Evolutionary conservation across 23 red algal species (phyloP), one percentile per base, ranked within the genome.

Genomic region (Gracilaria vermiculophylla): DNA sequence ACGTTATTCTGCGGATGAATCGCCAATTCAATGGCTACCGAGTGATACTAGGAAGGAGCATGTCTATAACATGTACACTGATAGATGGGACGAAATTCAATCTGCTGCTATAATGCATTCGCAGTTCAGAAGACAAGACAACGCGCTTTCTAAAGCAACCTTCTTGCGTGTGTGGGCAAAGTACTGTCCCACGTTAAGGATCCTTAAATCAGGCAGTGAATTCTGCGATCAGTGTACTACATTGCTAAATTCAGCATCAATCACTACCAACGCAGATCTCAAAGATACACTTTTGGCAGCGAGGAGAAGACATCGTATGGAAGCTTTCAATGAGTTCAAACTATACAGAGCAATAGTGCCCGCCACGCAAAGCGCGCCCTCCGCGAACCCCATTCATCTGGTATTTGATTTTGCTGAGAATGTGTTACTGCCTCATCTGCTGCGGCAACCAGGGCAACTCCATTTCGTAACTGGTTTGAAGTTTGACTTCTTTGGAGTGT

Each of bases 371-470:
- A 66, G 19, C 35, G 28, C 7, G 2, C 19, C 61, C 8, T 37
- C 61, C 13, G 4, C 5, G 7, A 5, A 29, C 5, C 61, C 47
- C 19, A 44, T 69, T 48, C 62, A 85, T 44, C 16, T 85, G 41
- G 32, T 70, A 53, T 85, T 85, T 55, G 60, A 85, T 57, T 85
- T 85, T 52, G 80, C 80, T 8, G 80, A 85, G 42, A 70, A 85
- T 9, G 80, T 85, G 9, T 37, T 82, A 40, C 78, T 82, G 15
- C 78, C 78, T 39, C 78, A 49, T 5, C 58, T 82, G 4, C 35
- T 82, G 17, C 13, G 53, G 10, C 78, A 66, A 53, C 78, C 52
- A 19, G 78, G 78, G 35, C 78, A 82, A 10, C 13, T 62, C 6
- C 15, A 64, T 36, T 82, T 81, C 28, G 53, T 81, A 5, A 81